These are phyloP conservation scores for Alternaria sp. DNA, from an alignment of 2,329 filamentous ascomycete genomes.

Conservation along the genomic window DNA sequence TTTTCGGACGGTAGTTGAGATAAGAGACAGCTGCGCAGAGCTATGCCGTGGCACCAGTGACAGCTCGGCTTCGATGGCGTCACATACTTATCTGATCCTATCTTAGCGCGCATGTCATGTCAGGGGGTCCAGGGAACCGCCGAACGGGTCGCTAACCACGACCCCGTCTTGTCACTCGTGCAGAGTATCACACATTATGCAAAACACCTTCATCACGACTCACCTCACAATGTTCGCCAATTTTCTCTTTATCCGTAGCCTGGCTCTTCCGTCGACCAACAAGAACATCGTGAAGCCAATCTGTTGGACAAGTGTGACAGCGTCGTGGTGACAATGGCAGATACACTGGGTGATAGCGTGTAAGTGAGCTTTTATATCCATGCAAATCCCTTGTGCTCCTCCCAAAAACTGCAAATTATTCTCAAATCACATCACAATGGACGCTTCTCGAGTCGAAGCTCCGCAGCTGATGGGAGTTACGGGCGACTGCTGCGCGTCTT, in stretches of 20 bases:
- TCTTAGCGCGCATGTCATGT: conserved; percentile 16
- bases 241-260: background rate
- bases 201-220: too few relatives aligned
- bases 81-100: conserved; percentile 23
- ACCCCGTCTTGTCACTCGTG: background rate
- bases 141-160: background rate
- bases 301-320: background rate
- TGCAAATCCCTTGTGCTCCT: background rate
- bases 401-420: background rate
- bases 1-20: conserved; percentile 4
- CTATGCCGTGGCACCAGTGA: conserved; percentile 7
- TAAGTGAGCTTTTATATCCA: background rate
- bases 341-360: background rate
- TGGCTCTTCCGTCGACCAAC: background rate
- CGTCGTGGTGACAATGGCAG: background rate
- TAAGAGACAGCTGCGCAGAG: conserved; percentile 6
- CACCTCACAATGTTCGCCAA: background rate
- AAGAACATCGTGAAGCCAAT: background rate
- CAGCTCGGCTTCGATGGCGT: conserved; percentile 15
- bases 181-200: background rate
- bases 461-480: conserved; percentile 17
- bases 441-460: too few relatives aligned
- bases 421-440: background rate
- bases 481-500: conserved; percentile 11
- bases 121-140: conserved; percentile 13